phyloP scores from a whole-genome alignment of 2,329 filamentous ascomycete genomes.

The Myriosclerotinia curreyana region DNA sequence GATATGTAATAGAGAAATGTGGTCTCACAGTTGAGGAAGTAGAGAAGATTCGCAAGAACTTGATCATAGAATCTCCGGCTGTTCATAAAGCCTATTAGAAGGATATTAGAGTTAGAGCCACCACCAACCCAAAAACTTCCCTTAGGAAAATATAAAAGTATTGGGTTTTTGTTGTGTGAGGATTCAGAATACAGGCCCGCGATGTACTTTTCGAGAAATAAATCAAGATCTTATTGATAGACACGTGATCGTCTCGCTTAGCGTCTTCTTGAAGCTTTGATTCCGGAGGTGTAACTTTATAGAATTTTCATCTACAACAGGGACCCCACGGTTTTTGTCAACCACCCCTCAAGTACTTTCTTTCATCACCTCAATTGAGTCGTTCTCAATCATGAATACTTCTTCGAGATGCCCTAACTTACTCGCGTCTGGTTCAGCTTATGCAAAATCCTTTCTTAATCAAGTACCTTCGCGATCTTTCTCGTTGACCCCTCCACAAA shows the following conservation, averaged over 20 bases:
- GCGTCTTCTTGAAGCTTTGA: slow-evolving; percentile 13
- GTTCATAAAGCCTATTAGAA: slow-evolving; percentile 18
- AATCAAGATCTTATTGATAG: background rate
- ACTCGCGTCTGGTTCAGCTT: slow-evolving; percentile 26
- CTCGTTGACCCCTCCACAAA: slow-evolving; percentile 35
- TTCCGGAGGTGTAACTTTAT: slow-evolving; percentile 2
- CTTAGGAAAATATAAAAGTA: too few relatives aligned
- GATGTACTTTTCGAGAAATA: background rate
- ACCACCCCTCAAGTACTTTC: slow-evolving; percentile 6
- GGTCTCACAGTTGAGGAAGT: slow-evolving; percentile 56
- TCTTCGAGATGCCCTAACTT: slow-evolving; percentile 33
- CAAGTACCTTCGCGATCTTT: slow-evolving; percentile 34
- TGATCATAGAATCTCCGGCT: slow-evolving; percentile 41
- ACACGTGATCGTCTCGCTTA: slow-evolving; percentile 20
- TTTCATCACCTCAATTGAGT: slow-evolving; percentile 11
- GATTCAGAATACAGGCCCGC: too few relatives aligned
- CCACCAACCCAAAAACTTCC: too few relatives aligned
- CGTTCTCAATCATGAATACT: slow-evolving; percentile 33
- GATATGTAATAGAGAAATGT: slow-evolving; percentile 58
- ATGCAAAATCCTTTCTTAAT: slow-evolving; percentile 32
- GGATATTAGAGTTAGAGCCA: background rate
- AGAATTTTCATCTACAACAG: slow-evolving; percentile 17
- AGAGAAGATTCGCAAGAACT: slow-evolving; percentile 49
- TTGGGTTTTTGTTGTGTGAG: too few relatives aligned
- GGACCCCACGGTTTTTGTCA: slow-evolving; percentile 20